phyloP scores from a whole-genome alignment of 2,329 filamentous ascomycete species.

The Pseudofabraea citricarpa region DNA sequence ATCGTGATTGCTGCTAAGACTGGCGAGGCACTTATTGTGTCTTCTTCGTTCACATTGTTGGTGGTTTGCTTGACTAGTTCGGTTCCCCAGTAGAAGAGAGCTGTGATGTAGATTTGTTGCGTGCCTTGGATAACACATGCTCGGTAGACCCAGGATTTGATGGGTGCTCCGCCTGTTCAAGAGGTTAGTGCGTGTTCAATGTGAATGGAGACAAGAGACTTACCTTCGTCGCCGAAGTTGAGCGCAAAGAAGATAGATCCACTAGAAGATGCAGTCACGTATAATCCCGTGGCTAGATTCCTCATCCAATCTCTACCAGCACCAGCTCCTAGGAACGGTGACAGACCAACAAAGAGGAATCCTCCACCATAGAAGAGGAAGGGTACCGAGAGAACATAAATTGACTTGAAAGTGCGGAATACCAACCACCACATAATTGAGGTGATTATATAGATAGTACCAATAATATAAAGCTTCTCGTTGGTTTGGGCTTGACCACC shows the following conservation, averaged over 20 bases:
- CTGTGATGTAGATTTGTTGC: conserved; percentile 59
- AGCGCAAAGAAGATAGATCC: conserved; percentile 61
- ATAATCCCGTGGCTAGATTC: conserved; percentile 54
- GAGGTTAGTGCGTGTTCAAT: not conserved
- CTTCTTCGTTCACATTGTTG: conserved; percentile 36
- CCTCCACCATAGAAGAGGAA: conserved; percentile 58
- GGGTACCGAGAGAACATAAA: conserved; percentile 52
- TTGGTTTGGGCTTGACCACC: conserved; percentile 56
- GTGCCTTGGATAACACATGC: conserved; percentile 61
- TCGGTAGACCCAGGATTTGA: conserved; percentile 59
- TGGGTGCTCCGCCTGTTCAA: conserved; percentile 44
- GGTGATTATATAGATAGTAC: conserved; percentile 51
- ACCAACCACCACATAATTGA: conserved; percentile 58
- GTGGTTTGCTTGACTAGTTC: not conserved
- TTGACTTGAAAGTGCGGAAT: conserved; percentile 51
- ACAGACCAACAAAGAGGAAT: conserved; percentile 56
- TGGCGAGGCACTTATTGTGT: not conserved
- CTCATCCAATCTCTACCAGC: conserved; percentile 47
- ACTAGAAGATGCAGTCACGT: conserved; percentile 56
- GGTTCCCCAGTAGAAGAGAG: conserved; percentile 63
- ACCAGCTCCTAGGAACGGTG: conserved; percentile 40
- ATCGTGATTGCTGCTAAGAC: conserved; percentile 40
- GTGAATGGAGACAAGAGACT: conserved; percentile 16
- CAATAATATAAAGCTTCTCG: conserved; percentile 53
- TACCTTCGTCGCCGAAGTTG: conserved; percentile 60